phyloP scores from a whole-genome alignment of 345 rosid species.

The Brassica cretica region DNA sequence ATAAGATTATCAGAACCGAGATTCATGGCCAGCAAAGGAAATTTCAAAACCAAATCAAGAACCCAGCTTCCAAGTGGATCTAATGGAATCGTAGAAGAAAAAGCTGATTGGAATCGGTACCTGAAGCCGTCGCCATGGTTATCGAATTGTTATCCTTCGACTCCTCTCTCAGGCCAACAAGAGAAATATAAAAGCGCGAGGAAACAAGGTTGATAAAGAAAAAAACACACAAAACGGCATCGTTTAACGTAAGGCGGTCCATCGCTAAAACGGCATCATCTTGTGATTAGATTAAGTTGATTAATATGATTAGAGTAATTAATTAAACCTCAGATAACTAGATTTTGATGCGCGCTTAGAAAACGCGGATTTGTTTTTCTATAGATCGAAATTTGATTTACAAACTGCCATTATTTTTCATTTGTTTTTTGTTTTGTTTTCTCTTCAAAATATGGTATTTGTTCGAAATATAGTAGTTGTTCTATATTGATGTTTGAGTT shows the following conservation, averaged over 20 bases:
- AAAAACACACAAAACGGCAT: background rate
- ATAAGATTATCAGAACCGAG: background rate
- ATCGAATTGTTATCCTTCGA: constrained; percentile 6
- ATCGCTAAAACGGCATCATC: background rate
- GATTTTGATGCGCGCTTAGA: too few relatives aligned
- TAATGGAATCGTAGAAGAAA: background rate
- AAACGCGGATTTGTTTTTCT: too few relatives aligned
- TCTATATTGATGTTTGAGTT: too few relatives aligned
- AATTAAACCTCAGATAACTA: too few relatives aligned
- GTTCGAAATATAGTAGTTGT: too few relatives aligned
- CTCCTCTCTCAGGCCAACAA: constrained; percentile 5
- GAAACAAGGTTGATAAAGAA: background rate
- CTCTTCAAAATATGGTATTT: too few relatives aligned
- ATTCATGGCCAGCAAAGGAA: background rate
- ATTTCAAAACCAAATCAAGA: constrained; percentile 4
- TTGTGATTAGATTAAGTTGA: background rate
- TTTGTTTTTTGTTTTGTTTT: too few relatives aligned
- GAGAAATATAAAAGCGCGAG: background rate
- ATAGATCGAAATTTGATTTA: too few relatives aligned
- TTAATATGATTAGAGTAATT: background rate
- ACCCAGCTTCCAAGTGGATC: background rate
- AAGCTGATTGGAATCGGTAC: background rate
- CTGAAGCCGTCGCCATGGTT: constrained; percentile 41
- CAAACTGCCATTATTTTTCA: too few relatives aligned
- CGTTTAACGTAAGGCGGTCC: background rate